Conservation (phyloP, 1,284 basidiomycete genomes). For the Pseudozyma hubeiensis region DNA sequence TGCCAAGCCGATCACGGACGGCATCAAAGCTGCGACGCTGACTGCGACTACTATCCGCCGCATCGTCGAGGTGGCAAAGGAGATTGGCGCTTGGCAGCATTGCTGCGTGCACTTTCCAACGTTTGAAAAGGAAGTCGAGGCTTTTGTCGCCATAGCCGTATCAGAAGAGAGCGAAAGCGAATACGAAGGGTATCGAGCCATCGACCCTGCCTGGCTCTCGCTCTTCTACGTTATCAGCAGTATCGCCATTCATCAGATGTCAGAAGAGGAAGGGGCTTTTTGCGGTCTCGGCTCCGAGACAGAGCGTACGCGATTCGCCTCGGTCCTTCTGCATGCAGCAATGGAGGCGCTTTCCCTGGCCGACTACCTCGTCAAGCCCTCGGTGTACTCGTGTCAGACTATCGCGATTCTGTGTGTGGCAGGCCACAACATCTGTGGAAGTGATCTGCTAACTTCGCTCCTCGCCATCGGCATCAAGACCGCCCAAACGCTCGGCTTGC, state of each 20-base stretch:
- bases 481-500: slow-evolving; percentile 48
- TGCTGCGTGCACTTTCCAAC: slow-evolving; percentile 52
- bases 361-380: slow-evolving; percentile 49
- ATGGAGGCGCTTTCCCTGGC: slow-evolving; percentile 46
- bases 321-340: slow-evolving; percentile 37
- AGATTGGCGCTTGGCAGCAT: slow-evolving; percentile 55
- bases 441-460: slow-evolving; percentile 47
- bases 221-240: slow-evolving; percentile 50
- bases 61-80: slow-evolving; percentile 38
- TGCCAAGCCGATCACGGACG: slow-evolving; percentile 23
- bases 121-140: slow-evolving; percentile 46
- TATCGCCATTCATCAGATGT: slow-evolving; percentile 56
- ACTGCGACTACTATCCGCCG: slow-evolving; percentile 20
- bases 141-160: slow-evolving; percentile 30
- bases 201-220: slow-evolving; percentile 51
- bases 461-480: slow-evolving; percentile 57
- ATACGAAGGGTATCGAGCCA: slow-evolving; percentile 29
- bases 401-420: slow-evolving; percentile 52
- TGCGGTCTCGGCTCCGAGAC: slow-evolving; percentile 26
- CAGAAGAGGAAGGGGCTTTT: slow-evolving; percentile 33
- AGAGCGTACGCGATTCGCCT: slow-evolving; percentile 30
- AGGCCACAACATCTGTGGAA: slow-evolving; percentile 55
- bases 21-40: slow-evolving; percentile 24
- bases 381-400: slow-evolving; percentile 49
- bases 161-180: slow-evolving; percentile 11